These are phyloP conservation scores for Blastobotrys parvus DNA, from an alignment of 805 yeast species.

Conservation along the genomic window DNA sequence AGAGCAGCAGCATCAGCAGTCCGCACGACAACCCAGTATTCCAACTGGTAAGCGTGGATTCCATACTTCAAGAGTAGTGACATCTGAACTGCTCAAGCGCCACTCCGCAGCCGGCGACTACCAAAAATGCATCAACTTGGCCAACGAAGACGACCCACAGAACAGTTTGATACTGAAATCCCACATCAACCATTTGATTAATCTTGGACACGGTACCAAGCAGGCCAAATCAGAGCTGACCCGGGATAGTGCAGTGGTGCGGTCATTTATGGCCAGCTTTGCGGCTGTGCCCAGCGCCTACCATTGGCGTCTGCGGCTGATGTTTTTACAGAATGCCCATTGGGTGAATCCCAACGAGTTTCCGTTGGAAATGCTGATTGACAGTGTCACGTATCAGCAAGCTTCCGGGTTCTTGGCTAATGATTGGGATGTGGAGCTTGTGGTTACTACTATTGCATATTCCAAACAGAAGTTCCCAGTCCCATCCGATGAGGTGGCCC, in stretches of 20 bases:
- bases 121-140: no score
- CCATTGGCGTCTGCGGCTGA: constrained; percentile 26
- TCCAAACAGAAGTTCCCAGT: neutral
- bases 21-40: neutral
- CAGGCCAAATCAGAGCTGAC: constrained; percentile 1
- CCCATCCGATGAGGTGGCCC: neutral
- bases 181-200: constrained; percentile 15
- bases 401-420: constrained; percentile 24
- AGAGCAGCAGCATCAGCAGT: neutral
- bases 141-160: constrained; percentile 5
- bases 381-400: constrained; percentile 23
- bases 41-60: neutral
- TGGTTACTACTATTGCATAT: constrained; percentile 24
- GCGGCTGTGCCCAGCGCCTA: constrained; percentile 16
- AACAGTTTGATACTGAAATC: constrained; percentile 16
- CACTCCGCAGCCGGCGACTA: neutral
- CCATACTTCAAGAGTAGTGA: neutral
- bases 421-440: constrained; percentile 22
- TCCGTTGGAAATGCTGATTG: constrained; percentile 18
- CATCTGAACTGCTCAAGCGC: neutral
- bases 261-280: constrained; percentile 17
- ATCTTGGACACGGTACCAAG: neutral
- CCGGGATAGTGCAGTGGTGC: constrained; percentile 15
- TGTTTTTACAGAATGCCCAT: constrained; percentile 22
- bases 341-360: constrained; percentile 16